Percentiles rank a stretch among this genome's conserved stretches.
phyloP scores from a whole-genome alignment of 2,329 filamentous ascomycete species.

The Biscogniauxia marginata region DNA sequence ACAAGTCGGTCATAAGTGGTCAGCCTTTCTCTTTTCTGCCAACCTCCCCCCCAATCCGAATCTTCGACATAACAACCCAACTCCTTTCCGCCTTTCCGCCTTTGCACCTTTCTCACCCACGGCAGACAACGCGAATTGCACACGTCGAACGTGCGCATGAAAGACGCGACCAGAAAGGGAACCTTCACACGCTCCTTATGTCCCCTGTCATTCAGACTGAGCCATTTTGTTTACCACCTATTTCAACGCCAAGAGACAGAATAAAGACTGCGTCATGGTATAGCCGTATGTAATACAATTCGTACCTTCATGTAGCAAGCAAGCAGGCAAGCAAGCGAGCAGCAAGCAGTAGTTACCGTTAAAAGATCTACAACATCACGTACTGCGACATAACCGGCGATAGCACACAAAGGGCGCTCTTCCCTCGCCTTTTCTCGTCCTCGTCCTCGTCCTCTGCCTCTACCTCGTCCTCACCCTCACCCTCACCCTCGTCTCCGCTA shows the following conservation, averaged over 20 bases:
- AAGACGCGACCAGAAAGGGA: not conserved
- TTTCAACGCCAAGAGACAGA: not conserved
- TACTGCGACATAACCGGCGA: too few relatives aligned
- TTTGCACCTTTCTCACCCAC: not conserved
- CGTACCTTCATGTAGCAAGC: too few relatives aligned
- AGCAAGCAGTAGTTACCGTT: too few relatives aligned
- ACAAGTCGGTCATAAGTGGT: not conserved
- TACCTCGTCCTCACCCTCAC: too few relatives aligned
- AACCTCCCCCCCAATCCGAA: not conserved
- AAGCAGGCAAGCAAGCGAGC: too few relatives aligned
- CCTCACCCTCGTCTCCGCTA: too few relatives aligned
- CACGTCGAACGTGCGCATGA: not conserved
- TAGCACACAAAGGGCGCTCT: too few relatives aligned
- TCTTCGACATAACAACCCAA: not conserved
- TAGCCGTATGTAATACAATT: too few relatives aligned
- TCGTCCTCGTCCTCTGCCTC: too few relatives aligned
- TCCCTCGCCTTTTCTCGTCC: too few relatives aligned
- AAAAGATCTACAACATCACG: too few relatives aligned
- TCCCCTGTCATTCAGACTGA: not conserved
- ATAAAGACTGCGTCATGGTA: not conserved
- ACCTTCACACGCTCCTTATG: not conserved
- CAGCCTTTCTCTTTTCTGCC: not conserved
- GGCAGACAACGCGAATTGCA: not conserved
- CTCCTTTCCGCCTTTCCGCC: not conserved
- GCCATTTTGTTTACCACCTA: not conserved